These are phyloP conservation scores for Tetramitus jugosus DNA, from an alignment of 208 protist species.

Conservation along the genomic window DNA sequence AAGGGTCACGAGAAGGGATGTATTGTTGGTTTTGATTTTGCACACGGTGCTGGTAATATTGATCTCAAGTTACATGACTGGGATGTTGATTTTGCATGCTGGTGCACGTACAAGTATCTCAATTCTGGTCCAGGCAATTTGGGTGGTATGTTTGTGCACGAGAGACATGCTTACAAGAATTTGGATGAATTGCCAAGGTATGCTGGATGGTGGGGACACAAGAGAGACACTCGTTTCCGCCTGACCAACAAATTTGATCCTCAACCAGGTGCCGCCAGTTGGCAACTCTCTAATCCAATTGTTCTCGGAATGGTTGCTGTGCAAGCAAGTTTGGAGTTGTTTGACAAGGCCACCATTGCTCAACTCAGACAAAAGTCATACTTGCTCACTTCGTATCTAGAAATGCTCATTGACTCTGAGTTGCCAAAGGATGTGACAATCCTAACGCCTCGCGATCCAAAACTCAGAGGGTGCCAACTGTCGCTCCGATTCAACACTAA, in stretches of 20 bases:
- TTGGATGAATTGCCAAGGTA: slow-evolving; percentile 47
- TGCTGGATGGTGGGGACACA: slow-evolving; percentile 79
- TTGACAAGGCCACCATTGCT: slow-evolving; percentile 58
- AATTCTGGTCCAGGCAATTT: slow-evolving; percentile 78
- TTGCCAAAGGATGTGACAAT: slow-evolving; percentile 38
- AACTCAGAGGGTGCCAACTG: slow-evolving; percentile 70
- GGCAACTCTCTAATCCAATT: slow-evolving; percentile 62
- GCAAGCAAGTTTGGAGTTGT: slow-evolving; percentile 65
- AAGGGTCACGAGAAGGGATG: slow-evolving; percentile 62
- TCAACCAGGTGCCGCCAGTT: slow-evolving; percentile 56
- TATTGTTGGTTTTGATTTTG: slow-evolving; percentile 79
- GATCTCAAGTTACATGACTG: slow-evolving; percentile 82
- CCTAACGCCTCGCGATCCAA: slow-evolving; percentile 66
- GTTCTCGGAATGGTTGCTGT: slow-evolving; percentile 58
- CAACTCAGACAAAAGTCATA: slow-evolving; percentile 64
- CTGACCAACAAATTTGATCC: slow-evolving; percentile 55
- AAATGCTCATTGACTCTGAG: slow-evolving; percentile 56
- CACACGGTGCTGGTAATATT: slow-evolving; percentile 85
- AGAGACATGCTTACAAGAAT: slow-evolving; percentile 51
- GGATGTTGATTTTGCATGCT: slow-evolving; percentile 88
- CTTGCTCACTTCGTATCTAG: slow-evolving; percentile 74
- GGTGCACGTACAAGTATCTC: slow-evolving; percentile 92
- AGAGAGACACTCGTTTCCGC: slow-evolving; percentile 56
- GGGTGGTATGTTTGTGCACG: slow-evolving; percentile 78
- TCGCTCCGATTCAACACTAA: slow-evolving; percentile 56